These are phyloP conservation scores for Backusella luteola DNA, from an alignment of 192 early-diverging fungal species.

Conservation along the genomic window DNA sequence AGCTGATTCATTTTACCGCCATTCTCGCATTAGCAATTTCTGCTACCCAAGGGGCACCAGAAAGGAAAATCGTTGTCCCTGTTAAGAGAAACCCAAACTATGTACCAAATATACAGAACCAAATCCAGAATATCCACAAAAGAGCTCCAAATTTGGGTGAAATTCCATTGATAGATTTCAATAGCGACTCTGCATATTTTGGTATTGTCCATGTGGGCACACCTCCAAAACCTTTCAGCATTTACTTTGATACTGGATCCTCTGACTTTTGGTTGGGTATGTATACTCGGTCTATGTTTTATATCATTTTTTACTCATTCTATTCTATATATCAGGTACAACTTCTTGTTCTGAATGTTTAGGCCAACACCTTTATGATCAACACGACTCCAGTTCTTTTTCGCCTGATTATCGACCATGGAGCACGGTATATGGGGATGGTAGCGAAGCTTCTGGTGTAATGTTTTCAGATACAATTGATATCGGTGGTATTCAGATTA, in stretches of 20 bases:
- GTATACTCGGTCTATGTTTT: background rate
- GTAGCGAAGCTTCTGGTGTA: background rate
- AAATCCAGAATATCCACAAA: background rate
- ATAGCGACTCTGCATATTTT: conserved; percentile 54
- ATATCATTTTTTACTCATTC: background rate
- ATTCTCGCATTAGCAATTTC: background rate
- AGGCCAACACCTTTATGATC: conserved; percentile 28
- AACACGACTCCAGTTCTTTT: conserved; percentile 51
- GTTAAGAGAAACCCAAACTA: background rate
- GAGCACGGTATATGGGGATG: conserved; percentile 7
- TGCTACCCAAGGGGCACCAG: background rate
- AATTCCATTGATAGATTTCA: conserved; percentile 5
- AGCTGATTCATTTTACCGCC: too few species aligned
- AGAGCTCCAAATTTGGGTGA: background rate
- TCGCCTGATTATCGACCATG: conserved; percentile 42
- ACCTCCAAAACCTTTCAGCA: conserved; percentile 61
- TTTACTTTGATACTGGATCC: conserved; percentile 69
- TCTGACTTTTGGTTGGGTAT: conserved; percentile 60
- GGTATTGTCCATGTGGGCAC: conserved; percentile 58
- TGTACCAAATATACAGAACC: background rate
- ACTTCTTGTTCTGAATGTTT: conserved; percentile 22
- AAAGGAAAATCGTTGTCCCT: background rate
- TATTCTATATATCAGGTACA: conserved; percentile 14
- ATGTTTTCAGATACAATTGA: conserved; percentile 7
- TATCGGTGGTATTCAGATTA: conserved; percentile 29